Percentiles rank a stretch among this genome's conserved stretches.
Evolutionary conservation across 2,329 filamentous ascomycete genomes (phyloP).

Genomic region (Karstenula rhodostoma): DNA sequence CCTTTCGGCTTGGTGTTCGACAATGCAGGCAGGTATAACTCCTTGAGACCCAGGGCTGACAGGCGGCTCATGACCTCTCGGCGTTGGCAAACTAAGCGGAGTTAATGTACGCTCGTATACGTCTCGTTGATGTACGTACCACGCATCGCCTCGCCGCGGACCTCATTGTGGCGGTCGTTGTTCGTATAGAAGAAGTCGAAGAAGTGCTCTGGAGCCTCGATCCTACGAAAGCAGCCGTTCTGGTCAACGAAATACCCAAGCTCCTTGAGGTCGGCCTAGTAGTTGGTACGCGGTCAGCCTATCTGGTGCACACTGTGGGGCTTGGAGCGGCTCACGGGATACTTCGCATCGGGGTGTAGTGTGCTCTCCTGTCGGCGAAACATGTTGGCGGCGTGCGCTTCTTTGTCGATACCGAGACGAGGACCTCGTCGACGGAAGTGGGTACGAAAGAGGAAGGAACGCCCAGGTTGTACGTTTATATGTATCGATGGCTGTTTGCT

Average conservation of each 20-base stretch:
- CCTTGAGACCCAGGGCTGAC: constrained; percentile 65
- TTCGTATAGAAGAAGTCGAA: constrained; percentile 79
- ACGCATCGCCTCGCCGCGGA: constrained; percentile 75
- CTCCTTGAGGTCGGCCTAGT: constrained; percentile 64
- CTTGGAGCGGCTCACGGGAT: constrained; percentile 53
- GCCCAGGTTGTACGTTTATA: neutral
- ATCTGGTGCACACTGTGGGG: neutral
- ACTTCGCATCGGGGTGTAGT: constrained; percentile 72
- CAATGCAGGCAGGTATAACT: constrained; percentile 68
- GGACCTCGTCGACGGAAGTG: neutral
- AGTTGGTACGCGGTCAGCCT: neutral
- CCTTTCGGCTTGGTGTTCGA: constrained; percentile 47
- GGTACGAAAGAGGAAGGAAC: neutral
- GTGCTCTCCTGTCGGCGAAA: constrained; percentile 74
- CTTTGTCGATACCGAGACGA: neutral
- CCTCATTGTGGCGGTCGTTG: constrained; percentile 78
- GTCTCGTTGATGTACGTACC: constrained; percentile 55
- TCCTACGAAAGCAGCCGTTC: constrained; percentile 68
- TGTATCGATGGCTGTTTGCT: neutral
- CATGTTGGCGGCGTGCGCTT: constrained; percentile 60
- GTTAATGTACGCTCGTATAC: constrained; percentile 17
- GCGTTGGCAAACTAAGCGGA: constrained; percentile 66
- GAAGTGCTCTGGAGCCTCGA: constrained; percentile 70
- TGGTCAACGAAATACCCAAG: constrained; percentile 87
- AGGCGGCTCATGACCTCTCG: constrained; percentile 70